Evolutionary conservation across 257 asterid species (phyloP).

Genomic region (Solanum medicagineum): DNA sequence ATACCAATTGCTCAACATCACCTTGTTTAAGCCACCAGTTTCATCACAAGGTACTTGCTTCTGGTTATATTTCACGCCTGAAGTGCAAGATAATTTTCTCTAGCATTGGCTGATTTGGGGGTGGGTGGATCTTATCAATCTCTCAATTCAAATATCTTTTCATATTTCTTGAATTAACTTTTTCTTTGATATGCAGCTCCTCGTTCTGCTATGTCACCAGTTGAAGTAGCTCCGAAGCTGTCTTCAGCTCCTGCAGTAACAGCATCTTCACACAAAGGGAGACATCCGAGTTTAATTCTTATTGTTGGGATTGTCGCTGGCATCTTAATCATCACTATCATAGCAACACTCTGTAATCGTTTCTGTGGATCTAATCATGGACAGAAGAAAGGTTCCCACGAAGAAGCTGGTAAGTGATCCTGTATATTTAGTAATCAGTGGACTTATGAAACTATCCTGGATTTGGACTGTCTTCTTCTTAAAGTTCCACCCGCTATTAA

Average conservation of each 20-base stretch:
- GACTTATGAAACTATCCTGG: neutral
- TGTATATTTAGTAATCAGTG: neutral
- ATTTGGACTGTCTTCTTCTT: neutral
- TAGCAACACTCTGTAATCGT: conserved; percentile 47
- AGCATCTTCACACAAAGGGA: conserved; percentile 31
- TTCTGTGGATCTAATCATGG: conserved; percentile 40
- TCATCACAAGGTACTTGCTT: conserved; percentile 51
- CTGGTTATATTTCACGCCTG: neutral
- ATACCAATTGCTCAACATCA: conserved; percentile 67
- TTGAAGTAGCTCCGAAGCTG: conserved; percentile 28
- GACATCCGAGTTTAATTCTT: conserved; percentile 44
- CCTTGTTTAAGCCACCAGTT: conserved; percentile 63
- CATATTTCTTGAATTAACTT: neutral
- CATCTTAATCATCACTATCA: conserved; percentile 37
- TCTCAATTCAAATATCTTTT: neutral
- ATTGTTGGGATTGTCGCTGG: conserved; percentile 63
- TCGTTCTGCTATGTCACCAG: conserved; percentile 44
- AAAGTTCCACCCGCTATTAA: neutral
- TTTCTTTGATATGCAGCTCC: conserved; percentile 50
- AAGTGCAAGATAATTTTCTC: neutral
- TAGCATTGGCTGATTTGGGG: neutral
- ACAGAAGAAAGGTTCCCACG: conserved; percentile 28
- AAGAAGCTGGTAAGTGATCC: conserved; percentile 45
- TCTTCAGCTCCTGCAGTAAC: conserved; percentile 42
- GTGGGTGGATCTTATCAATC: neutral